Conservation (phyloP, 352 stramenopile species). For the Hyaloperonospora arabidopsidis region DNA sequence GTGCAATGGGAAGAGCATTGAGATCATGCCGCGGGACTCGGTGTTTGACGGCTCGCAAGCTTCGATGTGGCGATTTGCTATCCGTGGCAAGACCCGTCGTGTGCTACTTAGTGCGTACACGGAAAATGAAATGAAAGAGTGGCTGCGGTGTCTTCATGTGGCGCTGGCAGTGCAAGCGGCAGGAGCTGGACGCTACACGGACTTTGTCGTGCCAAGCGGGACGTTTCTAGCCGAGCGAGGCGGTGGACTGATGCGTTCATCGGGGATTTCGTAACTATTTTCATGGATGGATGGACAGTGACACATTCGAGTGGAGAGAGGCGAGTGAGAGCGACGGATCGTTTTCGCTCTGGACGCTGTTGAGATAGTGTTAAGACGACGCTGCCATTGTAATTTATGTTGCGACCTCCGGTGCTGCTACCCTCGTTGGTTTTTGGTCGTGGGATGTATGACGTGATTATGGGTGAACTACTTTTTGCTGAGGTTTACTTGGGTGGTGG, state of each 20-base stretch:
- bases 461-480: background rate
- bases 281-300: constrained; percentile 15
- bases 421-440: constrained; percentile 4
- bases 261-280: constrained; percentile 29
- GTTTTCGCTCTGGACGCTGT: constrained; percentile 4
- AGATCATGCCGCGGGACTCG: constrained; percentile 79
- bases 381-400: constrained; percentile 41
- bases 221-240: constrained; percentile 55
- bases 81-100: constrained; percentile 52
- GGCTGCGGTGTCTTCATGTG: constrained; percentile 71
- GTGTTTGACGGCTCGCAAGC: constrained; percentile 64
- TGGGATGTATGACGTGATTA: constrained; percentile 1
- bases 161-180: constrained; percentile 44
- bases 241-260: constrained; percentile 49
- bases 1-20: constrained; percentile 54
- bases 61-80: constrained; percentile 78
- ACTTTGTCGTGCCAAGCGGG: constrained; percentile 56
- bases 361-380: constrained; percentile 26
- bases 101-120: constrained; percentile 71
- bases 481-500: too few species aligned
- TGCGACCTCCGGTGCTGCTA: constrained; percentile 20
- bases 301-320: constrained; percentile 15
- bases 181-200: constrained; percentile 52
- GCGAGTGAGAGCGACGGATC: constrained; percentile 9
- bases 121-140: constrained; percentile 80